Conservation (phyloP, 257 asterid species). For the Nicotiana obtusifolia region DNA sequence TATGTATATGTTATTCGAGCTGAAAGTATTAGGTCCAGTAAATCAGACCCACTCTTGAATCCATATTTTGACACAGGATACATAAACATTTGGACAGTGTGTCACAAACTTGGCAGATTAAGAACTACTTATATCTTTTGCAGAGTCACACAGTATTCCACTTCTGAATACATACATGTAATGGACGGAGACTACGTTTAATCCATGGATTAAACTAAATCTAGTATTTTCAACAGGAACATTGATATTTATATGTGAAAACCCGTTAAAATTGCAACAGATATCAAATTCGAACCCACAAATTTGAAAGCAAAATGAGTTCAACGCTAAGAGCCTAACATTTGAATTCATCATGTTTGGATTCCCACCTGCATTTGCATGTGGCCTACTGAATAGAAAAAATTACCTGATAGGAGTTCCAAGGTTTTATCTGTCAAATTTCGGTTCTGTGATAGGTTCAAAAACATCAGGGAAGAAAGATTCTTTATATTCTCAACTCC, state of each 20-base stretch:
- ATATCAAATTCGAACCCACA: too few species aligned
- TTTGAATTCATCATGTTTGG: background rate
- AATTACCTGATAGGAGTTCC: background rate
- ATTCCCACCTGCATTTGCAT: background rate
- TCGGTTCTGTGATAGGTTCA: slow-evolving; percentile 4
- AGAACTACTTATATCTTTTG: too few species aligned
- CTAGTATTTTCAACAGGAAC: background rate
- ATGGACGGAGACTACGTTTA: background rate
- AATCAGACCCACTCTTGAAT: background rate
- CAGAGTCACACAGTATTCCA: too few species aligned
- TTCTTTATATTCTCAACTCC: slow-evolving; percentile 6
- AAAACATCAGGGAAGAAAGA: slow-evolving; percentile 3
- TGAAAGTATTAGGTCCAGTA: background rate
- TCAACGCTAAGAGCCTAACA: background rate
- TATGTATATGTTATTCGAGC: background rate
- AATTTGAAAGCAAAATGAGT: background rate
- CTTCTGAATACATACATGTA: background rate
- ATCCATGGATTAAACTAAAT: too few species aligned
- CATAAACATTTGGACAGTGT: too few species aligned
- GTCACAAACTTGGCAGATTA: too few species aligned
- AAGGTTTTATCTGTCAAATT: background rate
- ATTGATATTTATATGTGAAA: background rate
- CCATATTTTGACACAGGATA: too few species aligned
- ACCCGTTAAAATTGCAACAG: background rate
- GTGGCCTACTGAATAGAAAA: background rate